Evolutionary conservation across 1,284 basidiomycete species (phyloP).

Genomic region (Heterobasidion irregulare): DNA sequence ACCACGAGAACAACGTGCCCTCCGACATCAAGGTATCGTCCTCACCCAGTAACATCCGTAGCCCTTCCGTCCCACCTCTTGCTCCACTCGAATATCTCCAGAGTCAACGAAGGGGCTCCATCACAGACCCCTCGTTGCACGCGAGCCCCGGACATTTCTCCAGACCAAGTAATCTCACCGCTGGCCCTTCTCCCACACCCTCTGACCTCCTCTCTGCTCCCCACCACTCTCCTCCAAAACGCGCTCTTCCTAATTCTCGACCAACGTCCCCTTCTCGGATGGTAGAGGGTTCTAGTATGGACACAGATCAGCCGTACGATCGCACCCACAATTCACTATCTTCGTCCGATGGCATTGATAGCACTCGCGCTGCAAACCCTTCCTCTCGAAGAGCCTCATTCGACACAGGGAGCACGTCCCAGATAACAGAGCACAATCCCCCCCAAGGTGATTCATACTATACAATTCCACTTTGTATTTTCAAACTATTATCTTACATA

Average conservation of each 20-base stretch:
- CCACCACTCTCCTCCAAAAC: constrained; percentile 25
- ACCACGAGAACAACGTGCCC: constrained; percentile 10
- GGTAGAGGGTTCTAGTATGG: constrained; percentile 48
- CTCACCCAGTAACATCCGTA: constrained; percentile 19
- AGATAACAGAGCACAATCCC: neutral
- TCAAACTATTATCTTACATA: neutral
- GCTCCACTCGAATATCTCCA: constrained; percentile 71
- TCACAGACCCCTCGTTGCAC: constrained; percentile 73
- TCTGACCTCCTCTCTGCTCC: constrained; percentile 19
- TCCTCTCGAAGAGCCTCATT: neutral
- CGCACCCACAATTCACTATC: constrained; percentile 5
- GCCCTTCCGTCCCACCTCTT: constrained; percentile 39
- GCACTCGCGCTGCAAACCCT: neutral
- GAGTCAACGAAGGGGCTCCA: constrained; percentile 69
- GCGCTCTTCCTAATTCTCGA: constrained; percentile 33
- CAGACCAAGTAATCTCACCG: constrained; percentile 12
- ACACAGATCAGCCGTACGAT: constrained; percentile 33
- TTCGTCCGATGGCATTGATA: neutral
- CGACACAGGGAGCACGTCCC: neutral
- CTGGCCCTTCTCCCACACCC: constrained; percentile 22
- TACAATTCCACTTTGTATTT: too few relatives aligned
- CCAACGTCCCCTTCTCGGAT: constrained; percentile 65
- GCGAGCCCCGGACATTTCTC: constrained; percentile 27
- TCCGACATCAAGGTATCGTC: constrained; percentile 25
- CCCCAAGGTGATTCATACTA: neutral